A percentile compares a stretch with the other conserved stretches of the same genome.
These are phyloP conservation scores for Protostelium mycophagum DNA, from an alignment of 78 protist genomes.

Conservation along the genomic window DNA sequence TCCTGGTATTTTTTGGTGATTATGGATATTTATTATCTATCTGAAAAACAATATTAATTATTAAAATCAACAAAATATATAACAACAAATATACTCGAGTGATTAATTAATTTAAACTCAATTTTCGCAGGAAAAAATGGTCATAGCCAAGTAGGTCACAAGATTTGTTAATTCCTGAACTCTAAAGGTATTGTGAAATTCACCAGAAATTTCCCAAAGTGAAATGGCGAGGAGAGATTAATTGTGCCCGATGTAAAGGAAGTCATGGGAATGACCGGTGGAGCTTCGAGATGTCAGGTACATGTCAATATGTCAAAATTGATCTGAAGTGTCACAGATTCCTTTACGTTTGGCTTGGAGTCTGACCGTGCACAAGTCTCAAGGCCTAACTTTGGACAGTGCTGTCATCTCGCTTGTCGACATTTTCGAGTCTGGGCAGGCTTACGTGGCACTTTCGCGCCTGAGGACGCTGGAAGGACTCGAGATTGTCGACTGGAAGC, in stretches of 20 bases:
- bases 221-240: conserved; percentile 23
- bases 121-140: no score
- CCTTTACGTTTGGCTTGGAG: conserved; percentile 94
- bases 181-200: no score
- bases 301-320: no score
- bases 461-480: conserved; percentile 65
- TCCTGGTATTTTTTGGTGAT: no score
- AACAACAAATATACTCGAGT: no score
- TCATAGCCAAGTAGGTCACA: no score
- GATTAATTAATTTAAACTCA: no score
- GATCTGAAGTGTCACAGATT: conserved; percentile 35
- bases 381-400: conserved; percentile 85
- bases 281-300: neutral
- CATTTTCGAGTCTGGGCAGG: conserved; percentile 82
- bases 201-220: no score
- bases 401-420: conserved; percentile 52
- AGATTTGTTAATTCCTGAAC: no score
- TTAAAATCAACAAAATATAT: no score
- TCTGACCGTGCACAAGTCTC: conserved; percentile 86
- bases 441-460: conserved; percentile 90
- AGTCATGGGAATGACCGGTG: neutral
- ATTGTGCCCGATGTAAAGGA: conserved; percentile 12
- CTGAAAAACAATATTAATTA: no score
- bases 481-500: conserved; percentile 11
- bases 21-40: no score